Evolutionary conservation across 192 early-diverging fungal genomes (phyloP).

Genomic region (Coemansia sp.): DNA sequence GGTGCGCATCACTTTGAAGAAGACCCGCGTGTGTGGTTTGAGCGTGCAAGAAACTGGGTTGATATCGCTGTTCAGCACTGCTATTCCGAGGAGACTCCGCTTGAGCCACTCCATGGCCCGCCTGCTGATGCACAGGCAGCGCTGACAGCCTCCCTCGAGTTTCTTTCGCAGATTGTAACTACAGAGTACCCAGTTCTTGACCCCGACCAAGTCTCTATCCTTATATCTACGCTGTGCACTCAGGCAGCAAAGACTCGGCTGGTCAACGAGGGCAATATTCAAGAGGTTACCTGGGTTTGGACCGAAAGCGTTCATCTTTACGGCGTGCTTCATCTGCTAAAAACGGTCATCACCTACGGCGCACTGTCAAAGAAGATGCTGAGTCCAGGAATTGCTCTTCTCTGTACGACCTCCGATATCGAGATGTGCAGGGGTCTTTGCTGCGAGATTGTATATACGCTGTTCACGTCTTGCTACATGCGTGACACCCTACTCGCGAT

Average conservation of each 20-base stretch:
- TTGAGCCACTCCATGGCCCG: constrained; percentile 7
- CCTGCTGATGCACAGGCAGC: constrained; percentile 5
- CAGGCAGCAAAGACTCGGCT: constrained; percentile 20
- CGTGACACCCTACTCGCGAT: constrained; percentile 45
- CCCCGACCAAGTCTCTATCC: constrained; percentile 10
- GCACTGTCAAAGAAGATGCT: constrained; percentile 34
- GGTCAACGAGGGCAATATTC: constrained; percentile 9
- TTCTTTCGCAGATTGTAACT: constrained; percentile 26
- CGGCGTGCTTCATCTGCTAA: constrained; percentile 34
- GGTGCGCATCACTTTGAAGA: constrained; percentile 17
- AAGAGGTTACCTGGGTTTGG: constrained; percentile 43
- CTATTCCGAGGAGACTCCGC: constrained; percentile 20
- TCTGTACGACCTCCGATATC: constrained; percentile 43
- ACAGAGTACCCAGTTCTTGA: constrained; percentile 43
- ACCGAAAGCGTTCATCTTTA: constrained; percentile 26
- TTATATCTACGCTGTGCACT: constrained; percentile 12
- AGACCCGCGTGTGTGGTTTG: constrained; percentile 24
- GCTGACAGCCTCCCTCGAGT: constrained; percentile 29
- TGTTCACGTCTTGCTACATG: constrained; percentile 53
- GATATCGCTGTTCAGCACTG: constrained; percentile 17
- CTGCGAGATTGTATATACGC: constrained; percentile 37
- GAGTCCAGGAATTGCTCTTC: constrained; percentile 21
- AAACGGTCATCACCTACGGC: constrained; percentile 45
- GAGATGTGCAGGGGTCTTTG: constrained; percentile 27
- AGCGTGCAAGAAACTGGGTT: constrained; percentile 22